Percentiles rank a stretch among this genome's conserved stretches.
These are phyloP conservation scores for Plasmopara muralis DNA, from an alignment of 352 stramenopile genomes.

Conservation along the genomic window DNA sequence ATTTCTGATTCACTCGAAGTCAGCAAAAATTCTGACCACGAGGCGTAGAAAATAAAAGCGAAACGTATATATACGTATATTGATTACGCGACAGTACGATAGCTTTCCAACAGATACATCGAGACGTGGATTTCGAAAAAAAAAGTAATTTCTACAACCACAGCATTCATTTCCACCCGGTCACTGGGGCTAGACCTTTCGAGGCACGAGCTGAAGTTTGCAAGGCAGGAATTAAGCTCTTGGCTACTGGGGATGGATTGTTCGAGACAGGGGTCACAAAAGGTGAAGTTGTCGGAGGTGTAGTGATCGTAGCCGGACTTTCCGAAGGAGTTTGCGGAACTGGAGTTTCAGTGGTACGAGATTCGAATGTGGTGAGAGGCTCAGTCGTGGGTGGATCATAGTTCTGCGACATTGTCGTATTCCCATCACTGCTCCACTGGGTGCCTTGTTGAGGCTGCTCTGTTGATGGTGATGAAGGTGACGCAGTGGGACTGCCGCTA, in stretches of 20 bases:
- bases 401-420: neutral
- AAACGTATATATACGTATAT: no score
- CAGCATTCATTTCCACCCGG: no score
- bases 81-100: no score
- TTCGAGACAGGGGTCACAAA: neutral
- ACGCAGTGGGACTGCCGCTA: neutral
- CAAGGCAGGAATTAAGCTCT: neutral
- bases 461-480: neutral
- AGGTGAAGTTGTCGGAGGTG: neutral
- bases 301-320: neutral
- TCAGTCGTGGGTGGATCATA: neutral
- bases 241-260: neutral
- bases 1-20: no score
- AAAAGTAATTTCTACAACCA: no score
- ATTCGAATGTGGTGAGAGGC: neutral
- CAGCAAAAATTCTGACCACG: no score
- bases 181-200: no score
- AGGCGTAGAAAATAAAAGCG: no score
- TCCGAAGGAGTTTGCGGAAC: neutral
- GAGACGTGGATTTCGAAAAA: no score
- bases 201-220: no score
- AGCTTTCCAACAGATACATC: no score
- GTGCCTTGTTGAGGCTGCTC: neutral
- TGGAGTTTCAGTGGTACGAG: neutral
- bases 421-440: neutral